Base-by-base conservation (phyloP, 1,284 basidiomycete genomes). In the Marasmius tenuissimus region DNA sequence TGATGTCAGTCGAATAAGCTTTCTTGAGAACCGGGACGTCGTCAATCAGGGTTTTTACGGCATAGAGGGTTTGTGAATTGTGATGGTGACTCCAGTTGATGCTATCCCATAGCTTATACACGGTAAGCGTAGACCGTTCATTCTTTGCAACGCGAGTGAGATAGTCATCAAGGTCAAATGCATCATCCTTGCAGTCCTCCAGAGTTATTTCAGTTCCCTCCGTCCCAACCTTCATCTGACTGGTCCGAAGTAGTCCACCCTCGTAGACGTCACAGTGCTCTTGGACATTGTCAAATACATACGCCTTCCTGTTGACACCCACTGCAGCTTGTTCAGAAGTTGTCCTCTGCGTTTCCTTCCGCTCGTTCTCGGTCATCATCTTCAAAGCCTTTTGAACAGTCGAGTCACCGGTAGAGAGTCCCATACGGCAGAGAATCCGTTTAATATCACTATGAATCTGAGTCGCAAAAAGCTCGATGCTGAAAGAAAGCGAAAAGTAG, bases 11-110 rank as follows among this genome's bases (percentile, higher is more conserved):
- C 1, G 12, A 6, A 6, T 63, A 42, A 16, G 1, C 47, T 0
- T 27, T 3, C 2, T 27, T 4, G 27, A 67, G 61, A 16, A 55
- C 48, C 9, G 65, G 59, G 16, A 61, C 52, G 22, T 22, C 59
- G 0, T 66, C 49, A 11, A 47, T 54, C 4, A 64, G 59, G 9
- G 58, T 60, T 14, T 63, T 59, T 16, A 63, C 54, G 10, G 58
- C 54, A 53, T 61, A 58, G 1, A 64, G 55, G 2, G 51, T 54
- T 20, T 53, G 16, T 14, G 52, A 14, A 18, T 55, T 27, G 37
- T 60, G 1, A n/a, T 37, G 47, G 38, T 66, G 63, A 5, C 3
- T 7, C 63, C 65, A 68, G 37, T 68, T 55, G 14, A 66, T 66
- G 40, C 51, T 57, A 3, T 22, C 39, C 14, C 20, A 61, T 0